phyloP scores from a whole-genome alignment of 2,329 filamentous ascomycete genomes.

The Davidsoniella australis region DNA sequence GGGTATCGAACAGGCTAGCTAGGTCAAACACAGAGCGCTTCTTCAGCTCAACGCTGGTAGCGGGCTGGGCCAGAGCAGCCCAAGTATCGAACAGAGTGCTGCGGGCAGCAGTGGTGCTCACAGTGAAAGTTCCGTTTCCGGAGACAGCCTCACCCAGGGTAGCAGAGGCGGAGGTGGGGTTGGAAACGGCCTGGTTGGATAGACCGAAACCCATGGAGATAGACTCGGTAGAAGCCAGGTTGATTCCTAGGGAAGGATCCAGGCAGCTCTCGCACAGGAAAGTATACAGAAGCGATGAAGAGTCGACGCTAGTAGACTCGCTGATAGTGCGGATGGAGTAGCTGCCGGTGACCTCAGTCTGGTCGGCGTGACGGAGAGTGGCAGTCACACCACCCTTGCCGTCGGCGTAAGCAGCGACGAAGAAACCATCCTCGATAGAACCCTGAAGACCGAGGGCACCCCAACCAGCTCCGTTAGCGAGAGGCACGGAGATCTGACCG shows the following conservation, averaged over 20 bases:
- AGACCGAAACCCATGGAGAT: conserved; percentile 22
- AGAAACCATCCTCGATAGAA: conserved; percentile 27
- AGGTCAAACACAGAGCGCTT: background rate
- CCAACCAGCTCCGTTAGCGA: conserved; percentile 26
- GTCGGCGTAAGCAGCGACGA: conserved; percentile 28
- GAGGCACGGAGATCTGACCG: conserved; percentile 27
- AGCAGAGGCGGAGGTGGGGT: conserved; percentile 13
- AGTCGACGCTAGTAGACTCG: conserved; percentile 26
- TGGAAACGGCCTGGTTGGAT: conserved; percentile 14
- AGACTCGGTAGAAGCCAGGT: conserved; percentile 15
- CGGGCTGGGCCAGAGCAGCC: conserved; percentile 13
- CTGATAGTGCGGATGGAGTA: conserved; percentile 25
- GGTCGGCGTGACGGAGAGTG: conserved; percentile 27
- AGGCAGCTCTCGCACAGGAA: conserved; percentile 27
- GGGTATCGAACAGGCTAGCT: background rate
- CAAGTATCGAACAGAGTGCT: conserved; percentile 14
- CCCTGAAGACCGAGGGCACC: conserved; percentile 28
- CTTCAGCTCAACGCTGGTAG: background rate
- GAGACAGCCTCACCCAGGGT: conserved; percentile 14
- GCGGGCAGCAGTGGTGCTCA: conserved; percentile 14
- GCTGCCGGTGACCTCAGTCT: conserved; percentile 25
- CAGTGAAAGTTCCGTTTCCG: conserved; percentile 15
- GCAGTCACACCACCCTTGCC: conserved; percentile 22
- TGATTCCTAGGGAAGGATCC: conserved; percentile 17
- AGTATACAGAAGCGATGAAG: conserved; percentile 26